Conservation (phyloP, 805 yeast genomes). For the Candida railenensis region DNA sequence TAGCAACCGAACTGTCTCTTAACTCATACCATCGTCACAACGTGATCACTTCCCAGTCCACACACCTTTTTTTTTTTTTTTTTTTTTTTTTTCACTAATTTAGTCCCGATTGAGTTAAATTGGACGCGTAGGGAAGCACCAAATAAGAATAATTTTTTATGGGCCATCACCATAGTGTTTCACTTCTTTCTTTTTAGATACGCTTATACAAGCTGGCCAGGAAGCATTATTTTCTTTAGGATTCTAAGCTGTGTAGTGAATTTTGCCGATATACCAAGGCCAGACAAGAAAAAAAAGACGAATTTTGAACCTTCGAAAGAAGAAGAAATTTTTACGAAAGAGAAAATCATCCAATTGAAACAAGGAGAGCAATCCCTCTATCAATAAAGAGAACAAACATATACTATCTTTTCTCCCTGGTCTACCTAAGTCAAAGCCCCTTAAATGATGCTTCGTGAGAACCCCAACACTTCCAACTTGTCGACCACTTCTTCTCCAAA, state of each 20-base stretch:
- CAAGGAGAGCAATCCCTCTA: background rate
- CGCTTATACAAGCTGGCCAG: too few relatives aligned
- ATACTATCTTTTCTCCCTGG: background rate
- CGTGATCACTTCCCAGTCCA: too few relatives aligned
- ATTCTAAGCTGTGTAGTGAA: background rate
- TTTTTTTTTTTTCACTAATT: background rate
- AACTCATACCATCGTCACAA: too few relatives aligned
- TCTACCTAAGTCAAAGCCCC: background rate
- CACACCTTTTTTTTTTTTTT: too few relatives aligned
- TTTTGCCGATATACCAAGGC: too few relatives aligned
- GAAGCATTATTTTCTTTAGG: background rate
- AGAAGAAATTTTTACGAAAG: too few relatives aligned
- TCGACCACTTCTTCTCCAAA: constrained; percentile 13
- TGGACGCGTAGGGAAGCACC: background rate
- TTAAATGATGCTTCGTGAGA: constrained; percentile 18
- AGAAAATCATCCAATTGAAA: too few relatives aligned
- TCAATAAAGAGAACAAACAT: background rate
- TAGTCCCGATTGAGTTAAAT: constrained; percentile 1
- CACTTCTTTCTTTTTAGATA: background rate
- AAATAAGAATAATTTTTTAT: background rate
- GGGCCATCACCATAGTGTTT: background rate
- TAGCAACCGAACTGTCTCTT: too few relatives aligned
- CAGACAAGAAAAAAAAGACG: too few relatives aligned
- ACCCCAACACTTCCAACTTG: constrained; percentile 16
- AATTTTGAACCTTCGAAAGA: too few relatives aligned